Percentiles rank a stretch among this genome's conserved stretches.
Conservation (phyloP, 768 basidiomycete genomes). For the Hortiboletus campestris region DNA sequence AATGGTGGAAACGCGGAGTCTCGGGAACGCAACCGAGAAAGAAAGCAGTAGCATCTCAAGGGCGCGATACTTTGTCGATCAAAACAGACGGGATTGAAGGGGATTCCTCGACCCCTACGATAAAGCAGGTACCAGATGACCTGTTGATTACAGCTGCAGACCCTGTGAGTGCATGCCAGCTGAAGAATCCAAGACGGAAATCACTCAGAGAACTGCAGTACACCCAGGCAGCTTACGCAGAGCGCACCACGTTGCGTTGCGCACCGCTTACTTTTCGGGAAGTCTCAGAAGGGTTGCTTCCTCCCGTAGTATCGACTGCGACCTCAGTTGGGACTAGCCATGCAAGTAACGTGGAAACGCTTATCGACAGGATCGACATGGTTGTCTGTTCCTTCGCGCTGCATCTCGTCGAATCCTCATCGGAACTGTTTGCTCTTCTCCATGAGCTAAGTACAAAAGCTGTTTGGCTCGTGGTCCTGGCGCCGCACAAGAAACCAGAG, state of each 20-base stretch:
- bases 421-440: constrained; percentile 61
- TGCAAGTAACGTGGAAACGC: not conserved
- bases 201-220: constrained; percentile 40
- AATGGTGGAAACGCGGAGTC: constrained; percentile 54
- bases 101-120: not conserved
- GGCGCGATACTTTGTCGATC: not conserved
- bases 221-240: constrained; percentile 56
- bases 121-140: constrained; percentile 14
- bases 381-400: constrained; percentile 74
- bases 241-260: constrained; percentile 54
- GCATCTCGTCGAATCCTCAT: constrained; percentile 61
- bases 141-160: constrained; percentile 24
- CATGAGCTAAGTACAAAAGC: constrained; percentile 62
- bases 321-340: constrained; percentile 2
- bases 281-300: constrained; percentile 56
- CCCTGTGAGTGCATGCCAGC: constrained; percentile 17
- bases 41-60: constrained; percentile 1
- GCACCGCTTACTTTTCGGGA: constrained; percentile 60
- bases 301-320: constrained; percentile 24
- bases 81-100: not conserved
- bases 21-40: constrained; percentile 22
- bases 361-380: constrained; percentile 46
- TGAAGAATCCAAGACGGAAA: not conserved
- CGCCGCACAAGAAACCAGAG: constrained; percentile 77
- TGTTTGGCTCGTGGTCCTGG: constrained; percentile 65